These are phyloP conservation scores for Russula brevipes DNA, from an alignment of 768 basidiomycete genomes.

Conservation along the genomic window DNA sequence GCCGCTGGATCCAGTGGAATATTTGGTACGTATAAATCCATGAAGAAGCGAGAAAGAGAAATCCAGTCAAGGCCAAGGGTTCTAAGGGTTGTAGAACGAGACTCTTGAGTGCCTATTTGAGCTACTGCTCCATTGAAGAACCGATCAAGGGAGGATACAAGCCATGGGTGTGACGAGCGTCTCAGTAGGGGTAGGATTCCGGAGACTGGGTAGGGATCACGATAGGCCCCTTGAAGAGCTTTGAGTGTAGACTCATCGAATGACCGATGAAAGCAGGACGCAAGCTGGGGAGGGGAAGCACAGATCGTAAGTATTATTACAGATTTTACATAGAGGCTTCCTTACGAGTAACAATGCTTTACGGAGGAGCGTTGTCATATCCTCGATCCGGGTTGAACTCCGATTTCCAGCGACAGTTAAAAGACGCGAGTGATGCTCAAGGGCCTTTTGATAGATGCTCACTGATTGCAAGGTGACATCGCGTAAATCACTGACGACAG, in stretches of 20 bases:
- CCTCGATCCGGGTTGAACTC: slow-evolving; percentile 8
- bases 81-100: slow-evolving; percentile 4
- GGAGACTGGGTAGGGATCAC: neutral
- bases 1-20: slow-evolving; percentile 83
- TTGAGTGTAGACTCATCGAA: slow-evolving; percentile 19
- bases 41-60: slow-evolving; percentile 50
- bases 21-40: slow-evolving; percentile 76
- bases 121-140: slow-evolving; percentile 1
- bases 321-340: neutral
- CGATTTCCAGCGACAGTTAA: slow-evolving; percentile 2
- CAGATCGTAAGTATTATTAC: neutral
- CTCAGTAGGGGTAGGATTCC: slow-evolving; percentile 9
- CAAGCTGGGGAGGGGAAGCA: slow-evolving; percentile 5
- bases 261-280: slow-evolving; percentile 14
- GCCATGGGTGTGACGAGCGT: slow-evolving; percentile 14
- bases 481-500: slow-evolving; percentile 16
- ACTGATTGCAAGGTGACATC: slow-evolving; percentile 10
- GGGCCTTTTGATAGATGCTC: slow-evolving; percentile 1
- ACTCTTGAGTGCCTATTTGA: neutral
- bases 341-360: slow-evolving; percentile 13
- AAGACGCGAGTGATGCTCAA: slow-evolving; percentile 12
- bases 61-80: slow-evolving; percentile 52
- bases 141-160: slow-evolving; percentile 5
- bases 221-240: neutral
- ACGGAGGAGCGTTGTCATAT: slow-evolving; percentile 8